These are phyloP conservation scores for Neocatenulostroma microsporum DNA, from an alignment of 2,329 filamentous ascomycete genomes.

Conservation along the genomic window DNA sequence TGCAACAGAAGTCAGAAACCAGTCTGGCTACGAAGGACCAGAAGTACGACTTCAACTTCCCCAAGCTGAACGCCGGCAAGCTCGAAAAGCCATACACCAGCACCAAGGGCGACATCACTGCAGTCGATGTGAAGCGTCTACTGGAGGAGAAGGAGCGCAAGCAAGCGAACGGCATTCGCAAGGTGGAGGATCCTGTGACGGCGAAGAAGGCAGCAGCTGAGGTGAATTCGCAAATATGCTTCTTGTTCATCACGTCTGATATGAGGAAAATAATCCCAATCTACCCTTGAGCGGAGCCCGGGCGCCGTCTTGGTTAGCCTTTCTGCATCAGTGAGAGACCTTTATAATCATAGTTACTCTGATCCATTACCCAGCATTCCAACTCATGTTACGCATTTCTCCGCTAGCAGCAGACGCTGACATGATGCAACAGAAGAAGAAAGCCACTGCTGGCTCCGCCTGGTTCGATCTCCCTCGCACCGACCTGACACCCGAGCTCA, in stretches of 20 bases:
- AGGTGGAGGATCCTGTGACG: constrained; percentile 46
- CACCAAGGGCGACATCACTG: constrained; percentile 46
- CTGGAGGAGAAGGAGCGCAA: constrained; percentile 40
- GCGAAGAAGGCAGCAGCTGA: constrained; percentile 42
- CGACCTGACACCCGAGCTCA: constrained; percentile 72
- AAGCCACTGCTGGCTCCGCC: constrained; percentile 63
- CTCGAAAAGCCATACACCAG: constrained; percentile 49
- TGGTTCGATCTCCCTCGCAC: constrained; percentile 90
- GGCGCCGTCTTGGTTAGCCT: constrained; percentile 71
- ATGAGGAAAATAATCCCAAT: constrained; percentile 75
- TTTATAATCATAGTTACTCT: constrained; percentile 70
- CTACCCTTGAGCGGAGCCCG: constrained; percentile 61
- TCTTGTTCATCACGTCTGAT: constrained; percentile 20
- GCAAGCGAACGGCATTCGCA: constrained; percentile 38
- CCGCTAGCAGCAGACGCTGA: constrained; percentile 19
- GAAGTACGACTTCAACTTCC: constrained; percentile 37
- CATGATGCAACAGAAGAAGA: constrained; percentile 42
- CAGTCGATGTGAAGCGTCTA: constrained; percentile 46
- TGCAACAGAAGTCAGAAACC: constrained; percentile 36
- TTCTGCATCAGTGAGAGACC: constrained; percentile 61
- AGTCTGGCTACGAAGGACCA: constrained; percentile 17
- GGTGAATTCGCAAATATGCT: constrained; percentile 41
- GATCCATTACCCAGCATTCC: too few relatives aligned
- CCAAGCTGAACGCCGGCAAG: constrained; percentile 42
- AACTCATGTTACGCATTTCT: too few relatives aligned